phyloP scores from a whole-genome alignment of 306 rosid genomes.

The Acmispon strigosus region DNA sequence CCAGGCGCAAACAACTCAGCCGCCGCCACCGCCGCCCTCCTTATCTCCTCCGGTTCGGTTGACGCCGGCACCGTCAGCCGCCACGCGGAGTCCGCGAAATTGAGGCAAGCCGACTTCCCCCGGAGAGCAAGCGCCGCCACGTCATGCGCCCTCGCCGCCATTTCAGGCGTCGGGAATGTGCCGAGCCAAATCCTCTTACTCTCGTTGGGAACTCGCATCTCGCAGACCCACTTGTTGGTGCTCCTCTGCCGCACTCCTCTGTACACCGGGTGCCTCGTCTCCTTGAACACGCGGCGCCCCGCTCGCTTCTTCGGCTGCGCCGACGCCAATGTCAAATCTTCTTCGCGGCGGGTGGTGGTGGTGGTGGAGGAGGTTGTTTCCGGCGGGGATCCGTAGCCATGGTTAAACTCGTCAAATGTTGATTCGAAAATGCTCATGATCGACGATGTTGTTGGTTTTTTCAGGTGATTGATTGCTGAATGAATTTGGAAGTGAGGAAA shows the following conservation, averaged over 20 bases:
- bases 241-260: conserved; percentile 67
- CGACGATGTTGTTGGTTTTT: not conserved
- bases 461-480: not conserved
- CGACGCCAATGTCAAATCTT: conserved; percentile 53
- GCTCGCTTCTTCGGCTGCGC: conserved; percentile 60
- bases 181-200: conserved; percentile 79
- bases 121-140: conserved; percentile 61
- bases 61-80: conserved; percentile 41
- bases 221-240: conserved; percentile 85
- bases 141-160: conserved; percentile 91
- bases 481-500: not conserved
- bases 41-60: conserved; percentile 37
- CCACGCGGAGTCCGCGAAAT: conserved; percentile 70
- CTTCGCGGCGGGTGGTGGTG: conserved; percentile 25
- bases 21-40: conserved; percentile 52
- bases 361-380: not conserved
- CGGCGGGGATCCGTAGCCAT: not conserved
- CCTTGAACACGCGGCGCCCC: conserved; percentile 59
- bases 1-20: conserved; percentile 33
- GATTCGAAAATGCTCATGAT: conserved; percentile 12
- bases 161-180: conserved; percentile 64
- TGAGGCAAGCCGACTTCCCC: conserved; percentile 63
- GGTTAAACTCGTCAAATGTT: not conserved
- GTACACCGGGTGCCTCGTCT: conserved; percentile 78
- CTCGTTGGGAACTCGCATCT: conserved; percentile 60